Evolutionary conservation across 2,329 filamentous ascomycete species (phyloP).

Genomic region (Claviceps africana): DNA sequence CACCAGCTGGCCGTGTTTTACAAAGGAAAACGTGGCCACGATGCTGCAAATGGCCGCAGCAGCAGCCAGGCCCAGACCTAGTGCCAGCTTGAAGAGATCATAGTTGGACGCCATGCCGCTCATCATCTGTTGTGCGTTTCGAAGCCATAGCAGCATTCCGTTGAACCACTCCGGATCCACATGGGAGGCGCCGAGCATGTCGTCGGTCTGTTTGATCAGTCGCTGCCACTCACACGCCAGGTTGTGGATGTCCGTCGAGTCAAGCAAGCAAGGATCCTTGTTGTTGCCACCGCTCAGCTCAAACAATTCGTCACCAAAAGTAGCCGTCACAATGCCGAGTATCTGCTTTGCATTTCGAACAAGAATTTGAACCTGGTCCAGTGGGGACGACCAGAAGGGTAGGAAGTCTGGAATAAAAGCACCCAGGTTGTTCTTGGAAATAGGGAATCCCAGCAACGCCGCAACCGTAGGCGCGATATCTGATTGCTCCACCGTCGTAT

Average conservation of each 20-base stretch:
- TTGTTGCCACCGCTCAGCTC: conserved; percentile 15
- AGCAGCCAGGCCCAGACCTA: conserved; percentile 28
- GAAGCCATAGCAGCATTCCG: conserved; percentile 47
- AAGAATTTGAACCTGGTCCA: conserved; percentile 53
- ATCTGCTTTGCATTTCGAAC: conserved; percentile 72
- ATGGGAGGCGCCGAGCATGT: conserved; percentile 11
- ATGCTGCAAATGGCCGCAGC: conserved; percentile 15
- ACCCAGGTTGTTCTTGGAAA: conserved; percentile 81
- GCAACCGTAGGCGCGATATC: conserved; percentile 85
- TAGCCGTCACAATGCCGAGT: conserved; percentile 58
- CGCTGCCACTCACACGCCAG: conserved; percentile 56
- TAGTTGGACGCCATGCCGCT: conserved; percentile 91
- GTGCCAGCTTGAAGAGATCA: conserved; percentile 48
- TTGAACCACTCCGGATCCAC: conserved; percentile 27
- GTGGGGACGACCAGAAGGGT: conserved; percentile 47
- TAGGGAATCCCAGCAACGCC: conserved; percentile 71
- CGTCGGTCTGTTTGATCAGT: conserved; percentile 15
- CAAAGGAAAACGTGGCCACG: conserved; percentile 5
- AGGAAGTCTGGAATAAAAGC: conserved; percentile 71
- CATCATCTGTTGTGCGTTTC: conserved; percentile 62
- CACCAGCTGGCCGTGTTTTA: conserved; percentile 14
- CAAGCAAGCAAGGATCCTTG: conserved; percentile 22
- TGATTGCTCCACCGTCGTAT: conserved; percentile 76
- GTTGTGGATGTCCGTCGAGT: conserved; percentile 31
- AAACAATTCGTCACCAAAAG: conserved; percentile 43